Percentiles rank a stretch among this genome's conserved stretches.
These are phyloP conservation scores for Niveomyces coronatus DNA, from an alignment of 2,329 filamentous ascomycete genomes.

Conservation along the genomic window DNA sequence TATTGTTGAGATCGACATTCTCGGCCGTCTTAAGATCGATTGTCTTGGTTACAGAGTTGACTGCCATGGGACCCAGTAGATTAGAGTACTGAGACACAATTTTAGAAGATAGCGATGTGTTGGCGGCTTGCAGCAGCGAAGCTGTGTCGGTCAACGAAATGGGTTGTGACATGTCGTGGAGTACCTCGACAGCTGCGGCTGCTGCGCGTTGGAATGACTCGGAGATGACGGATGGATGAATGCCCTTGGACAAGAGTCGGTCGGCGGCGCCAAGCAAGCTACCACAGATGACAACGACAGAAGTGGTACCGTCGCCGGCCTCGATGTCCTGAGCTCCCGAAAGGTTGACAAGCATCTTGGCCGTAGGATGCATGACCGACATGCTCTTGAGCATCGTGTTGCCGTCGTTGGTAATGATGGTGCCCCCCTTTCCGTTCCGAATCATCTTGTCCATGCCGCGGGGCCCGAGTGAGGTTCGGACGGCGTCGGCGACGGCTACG, in stretches of 20 bases:
- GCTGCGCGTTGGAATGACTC: conserved; percentile 96
- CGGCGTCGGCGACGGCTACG: conserved; percentile 88
- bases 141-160: conserved; percentile 81
- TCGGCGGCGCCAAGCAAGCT: conserved; percentile 91
- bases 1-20: conserved; percentile 94
- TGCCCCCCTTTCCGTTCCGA: conserved; percentile 89
- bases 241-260: conserved; percentile 79
- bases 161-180: conserved; percentile 92
- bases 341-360: conserved; percentile 97
- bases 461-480: conserved; percentile 90
- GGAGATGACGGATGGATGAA: conserved; percentile 95
- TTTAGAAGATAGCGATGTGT: conserved; percentile 94
- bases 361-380: conserved; percentile 98
- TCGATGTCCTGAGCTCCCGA: conserved; percentile 97
- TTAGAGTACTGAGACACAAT: conserved; percentile 97
- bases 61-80: conserved; percentile 91
- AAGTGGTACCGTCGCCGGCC: conserved; percentile 95
- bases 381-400: conserved; percentile 99
- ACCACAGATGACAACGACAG: conserved; percentile 94
- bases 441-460: conserved; percentile 99
- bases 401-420: conserved; percentile 98
- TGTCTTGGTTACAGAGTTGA: conserved; percentile 89
- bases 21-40: conserved; percentile 94
- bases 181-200: conserved; percentile 73
- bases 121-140: conserved; percentile 89